Percentiles rank a stretch among this genome's conserved stretches.
Conservation (phyloP, 2,329 filamentous ascomycete genomes). For the Cercospora zeina region DNA sequence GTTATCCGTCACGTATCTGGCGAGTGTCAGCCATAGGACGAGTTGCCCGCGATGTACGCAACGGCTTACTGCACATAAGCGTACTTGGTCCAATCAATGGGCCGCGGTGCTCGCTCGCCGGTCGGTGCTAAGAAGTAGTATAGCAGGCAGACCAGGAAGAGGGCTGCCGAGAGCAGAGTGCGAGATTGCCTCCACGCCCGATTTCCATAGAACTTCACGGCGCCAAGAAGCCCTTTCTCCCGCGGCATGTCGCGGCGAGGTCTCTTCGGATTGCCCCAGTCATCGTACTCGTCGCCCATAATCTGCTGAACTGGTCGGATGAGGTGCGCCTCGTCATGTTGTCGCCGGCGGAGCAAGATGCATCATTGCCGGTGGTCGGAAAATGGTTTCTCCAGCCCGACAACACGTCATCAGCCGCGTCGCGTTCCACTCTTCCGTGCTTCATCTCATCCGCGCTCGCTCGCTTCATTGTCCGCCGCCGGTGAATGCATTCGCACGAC, state of each 20-base stretch:
- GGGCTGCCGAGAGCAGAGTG: conserved; percentile 22
- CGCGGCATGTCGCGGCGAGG: conserved; percentile 22
- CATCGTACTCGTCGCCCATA: conserved; percentile 31
- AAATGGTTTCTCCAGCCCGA: neutral
- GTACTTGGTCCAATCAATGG: conserved; percentile 28
- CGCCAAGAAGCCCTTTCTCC: conserved; percentile 23
- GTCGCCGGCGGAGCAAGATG: neutral
- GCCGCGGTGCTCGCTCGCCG: conserved; percentile 11
- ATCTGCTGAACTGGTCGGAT: neutral
- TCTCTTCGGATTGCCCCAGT: conserved; percentile 31
- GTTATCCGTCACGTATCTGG: conserved; percentile 32
- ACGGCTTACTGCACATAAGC: conserved; percentile 30
- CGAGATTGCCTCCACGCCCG: conserved; percentile 22
- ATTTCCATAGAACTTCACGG: conserved; percentile 21
- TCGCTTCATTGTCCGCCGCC: neutral
- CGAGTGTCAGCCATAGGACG: neutral
- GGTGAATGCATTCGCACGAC: neutral
- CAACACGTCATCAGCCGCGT: neutral
- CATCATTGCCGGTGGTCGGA: conserved; percentile 1
- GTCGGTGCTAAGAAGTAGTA: conserved; percentile 21
- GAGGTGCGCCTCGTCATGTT: conserved; percentile 4
- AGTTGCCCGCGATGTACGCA: neutral
- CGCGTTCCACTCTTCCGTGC: too few species aligned
- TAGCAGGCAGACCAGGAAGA: conserved; percentile 27
- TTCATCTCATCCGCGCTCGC: neutral